Evolutionary conservation across 179 eudicot genomes (phyloP).

Genomic region (Dionaea muscipula): DNA sequence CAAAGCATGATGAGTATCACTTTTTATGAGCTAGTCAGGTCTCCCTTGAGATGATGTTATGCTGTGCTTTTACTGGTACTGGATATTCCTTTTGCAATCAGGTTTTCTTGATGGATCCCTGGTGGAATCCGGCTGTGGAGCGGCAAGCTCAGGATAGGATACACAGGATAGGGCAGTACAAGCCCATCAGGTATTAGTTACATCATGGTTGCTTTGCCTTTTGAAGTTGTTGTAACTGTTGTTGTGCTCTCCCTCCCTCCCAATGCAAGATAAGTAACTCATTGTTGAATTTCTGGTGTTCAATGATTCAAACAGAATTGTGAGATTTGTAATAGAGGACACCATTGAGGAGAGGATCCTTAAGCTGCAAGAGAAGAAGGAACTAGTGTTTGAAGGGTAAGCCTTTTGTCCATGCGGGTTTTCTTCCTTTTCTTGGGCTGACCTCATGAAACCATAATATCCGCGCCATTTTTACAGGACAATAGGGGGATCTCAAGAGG

Average conservation of each 20-base stretch:
- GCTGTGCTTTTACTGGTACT: too few species aligned
- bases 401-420: conserved; percentile 10
- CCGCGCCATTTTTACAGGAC: conserved; percentile 37
- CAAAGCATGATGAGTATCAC: too few species aligned
- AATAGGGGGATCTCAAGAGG: conserved; percentile 82
- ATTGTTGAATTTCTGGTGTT: background rate
- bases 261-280: conserved; percentile 3
- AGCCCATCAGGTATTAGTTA: conserved; percentile 65
- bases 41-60: too few species aligned
- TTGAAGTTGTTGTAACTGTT: background rate
- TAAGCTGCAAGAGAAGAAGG: conserved; percentile 90
- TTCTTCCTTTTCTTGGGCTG: background rate
- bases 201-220: background rate
- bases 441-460: background rate
- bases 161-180: conserved; percentile 85
- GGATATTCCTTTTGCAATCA: conserved; percentile 2
- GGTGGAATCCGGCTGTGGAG: conserved; percentile 98
- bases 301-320: conserved; percentile 30
- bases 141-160: conserved; percentile 93
- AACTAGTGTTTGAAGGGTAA: conserved; percentile 87
- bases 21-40: too few species aligned
- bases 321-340: conserved; percentile 76
- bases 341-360: conserved; percentile 85
- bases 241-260: background rate
- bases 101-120: conserved; percentile 99